Percentiles rank a stretch among this genome's conserved stretches.
phyloP scores from a whole-genome alignment of 345 rosid genomes.

The Brassica nigra region DNA sequence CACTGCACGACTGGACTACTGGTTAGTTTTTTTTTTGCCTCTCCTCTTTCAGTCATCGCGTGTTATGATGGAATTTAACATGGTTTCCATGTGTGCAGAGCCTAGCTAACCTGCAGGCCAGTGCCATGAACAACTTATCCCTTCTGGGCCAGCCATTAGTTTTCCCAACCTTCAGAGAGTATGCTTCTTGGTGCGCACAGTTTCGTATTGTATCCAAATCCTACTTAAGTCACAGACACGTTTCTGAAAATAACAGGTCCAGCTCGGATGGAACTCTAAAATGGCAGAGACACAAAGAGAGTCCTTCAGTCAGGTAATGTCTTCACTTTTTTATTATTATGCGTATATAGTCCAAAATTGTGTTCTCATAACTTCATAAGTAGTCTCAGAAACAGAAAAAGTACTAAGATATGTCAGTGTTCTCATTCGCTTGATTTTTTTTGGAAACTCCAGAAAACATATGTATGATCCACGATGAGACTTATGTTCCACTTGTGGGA shows the following conservation, averaged over 20 bases:
- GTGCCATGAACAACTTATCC: conserved; percentile 57
- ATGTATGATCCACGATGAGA: not conserved
- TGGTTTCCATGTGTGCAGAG: conserved; percentile 49
- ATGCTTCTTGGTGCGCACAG: too few relatives aligned
- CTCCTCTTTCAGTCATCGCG: not conserved
- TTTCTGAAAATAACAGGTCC: too few relatives aligned
- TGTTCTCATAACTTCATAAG: not conserved
- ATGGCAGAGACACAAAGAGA: not conserved
- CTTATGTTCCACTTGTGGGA: not conserved
- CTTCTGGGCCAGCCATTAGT: conserved; percentile 67
- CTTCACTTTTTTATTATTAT: too few relatives aligned
- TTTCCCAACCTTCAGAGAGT: conserved; percentile 48
- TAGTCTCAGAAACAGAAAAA: not conserved
- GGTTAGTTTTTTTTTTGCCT: conserved; percentile 29
- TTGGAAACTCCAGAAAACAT: not conserved
- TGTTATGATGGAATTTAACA: conserved; percentile 1
- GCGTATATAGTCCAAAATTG: not conserved
- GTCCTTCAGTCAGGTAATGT: not conserved
- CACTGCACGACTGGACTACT: conserved; percentile 13
- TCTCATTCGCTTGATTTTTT: not conserved
- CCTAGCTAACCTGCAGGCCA: conserved; percentile 61
- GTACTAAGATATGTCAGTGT: not conserved
- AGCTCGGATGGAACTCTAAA: not conserved
- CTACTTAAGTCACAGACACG: too few relatives aligned
- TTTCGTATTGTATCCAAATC: too few relatives aligned